Conservation (phyloP, 108 stramenopile genomes). For the Nannochloropsis gaditana region DNA sequence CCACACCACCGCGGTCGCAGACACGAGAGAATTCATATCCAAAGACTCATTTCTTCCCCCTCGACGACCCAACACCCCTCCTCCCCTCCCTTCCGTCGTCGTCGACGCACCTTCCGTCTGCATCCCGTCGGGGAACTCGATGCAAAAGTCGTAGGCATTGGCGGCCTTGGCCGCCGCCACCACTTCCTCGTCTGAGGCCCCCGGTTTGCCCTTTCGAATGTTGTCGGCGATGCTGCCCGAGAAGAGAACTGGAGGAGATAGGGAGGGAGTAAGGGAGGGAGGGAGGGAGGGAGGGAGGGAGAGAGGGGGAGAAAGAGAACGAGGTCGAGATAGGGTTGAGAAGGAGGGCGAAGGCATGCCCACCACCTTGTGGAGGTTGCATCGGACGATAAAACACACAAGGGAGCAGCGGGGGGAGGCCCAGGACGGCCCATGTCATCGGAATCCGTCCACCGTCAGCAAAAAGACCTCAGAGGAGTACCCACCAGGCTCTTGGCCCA, state of each 20-base stretch:
- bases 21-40: no score
- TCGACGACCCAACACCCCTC: no score
- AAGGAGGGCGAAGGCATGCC: not conserved
- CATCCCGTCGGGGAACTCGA: slow-evolving; percentile 43
- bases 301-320: not conserved
- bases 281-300: not conserved
- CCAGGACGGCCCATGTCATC: not conserved
- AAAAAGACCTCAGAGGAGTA: slow-evolving; percentile 48
- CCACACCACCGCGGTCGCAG: no score
- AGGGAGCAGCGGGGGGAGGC: not conserved
- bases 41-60: no score
- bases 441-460: no score
- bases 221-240: slow-evolving; percentile 77
- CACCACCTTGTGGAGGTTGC: no score
- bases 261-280: not conserved
- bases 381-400: no score
- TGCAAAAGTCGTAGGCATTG: slow-evolving; percentile 48
- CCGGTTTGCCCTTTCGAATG: slow-evolving; percentile 70
- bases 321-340: not conserved
- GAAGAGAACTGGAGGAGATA: slow-evolving; percentile 60
- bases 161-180: slow-evolving; percentile 33
- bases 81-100: no score
- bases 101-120: slow-evolving; percentile 36
- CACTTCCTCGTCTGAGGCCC: slow-evolving; percentile 29
- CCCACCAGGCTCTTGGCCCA: slow-evolving; percentile 79